Evolutionary conservation across 2,329 filamentous ascomycete species (phyloP).

Genomic region (Teratosphaeriaceae sp.): DNA sequence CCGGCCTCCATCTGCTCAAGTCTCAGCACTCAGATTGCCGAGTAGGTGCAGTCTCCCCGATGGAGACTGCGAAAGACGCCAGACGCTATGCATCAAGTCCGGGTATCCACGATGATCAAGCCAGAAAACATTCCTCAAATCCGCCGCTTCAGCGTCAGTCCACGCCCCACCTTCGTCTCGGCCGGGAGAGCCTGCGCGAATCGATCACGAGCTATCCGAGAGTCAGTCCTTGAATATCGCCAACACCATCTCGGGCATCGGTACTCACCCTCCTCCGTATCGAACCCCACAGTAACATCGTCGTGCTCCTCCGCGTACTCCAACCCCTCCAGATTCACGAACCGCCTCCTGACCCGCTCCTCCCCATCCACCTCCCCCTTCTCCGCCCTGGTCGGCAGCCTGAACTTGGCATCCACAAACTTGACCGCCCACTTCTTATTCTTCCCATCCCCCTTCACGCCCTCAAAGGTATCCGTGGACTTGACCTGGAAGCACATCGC

Average conservation of each 20-base stretch:
- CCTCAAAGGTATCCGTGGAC: slow-evolving; percentile 76
- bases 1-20: too few relatives aligned
- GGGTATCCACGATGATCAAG: neutral
- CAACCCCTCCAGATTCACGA: slow-evolving; percentile 78
- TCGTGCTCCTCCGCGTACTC: slow-evolving; percentile 91
- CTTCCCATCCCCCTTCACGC: slow-evolving; percentile 33
- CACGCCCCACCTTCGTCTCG: slow-evolving; percentile 32
- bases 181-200: slow-evolving; percentile 42
- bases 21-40: too few relatives aligned
- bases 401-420: slow-evolving; percentile 86
- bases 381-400: slow-evolving; percentile 64
- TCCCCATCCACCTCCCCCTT: slow-evolving; percentile 51
- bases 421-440: slow-evolving; percentile 61
- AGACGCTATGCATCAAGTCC: neutral
- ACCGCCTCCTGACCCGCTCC: slow-evolving; percentile 57
- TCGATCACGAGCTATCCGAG: slow-evolving; percentile 35
- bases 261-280: slow-evolving; percentile 51
- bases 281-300: slow-evolving; percentile 81
- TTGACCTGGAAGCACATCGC: slow-evolving; percentile 87
- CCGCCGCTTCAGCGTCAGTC: slow-evolving; percentile 37
- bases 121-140: slow-evolving; percentile 16
- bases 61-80: neutral
- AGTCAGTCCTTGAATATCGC: neutral
- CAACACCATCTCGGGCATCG: too few relatives aligned
- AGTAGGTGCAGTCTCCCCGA: too few relatives aligned